phyloP scores from a whole-genome alignment of 2,329 filamentous ascomycete species.

The Venturia carpophila region DNA sequence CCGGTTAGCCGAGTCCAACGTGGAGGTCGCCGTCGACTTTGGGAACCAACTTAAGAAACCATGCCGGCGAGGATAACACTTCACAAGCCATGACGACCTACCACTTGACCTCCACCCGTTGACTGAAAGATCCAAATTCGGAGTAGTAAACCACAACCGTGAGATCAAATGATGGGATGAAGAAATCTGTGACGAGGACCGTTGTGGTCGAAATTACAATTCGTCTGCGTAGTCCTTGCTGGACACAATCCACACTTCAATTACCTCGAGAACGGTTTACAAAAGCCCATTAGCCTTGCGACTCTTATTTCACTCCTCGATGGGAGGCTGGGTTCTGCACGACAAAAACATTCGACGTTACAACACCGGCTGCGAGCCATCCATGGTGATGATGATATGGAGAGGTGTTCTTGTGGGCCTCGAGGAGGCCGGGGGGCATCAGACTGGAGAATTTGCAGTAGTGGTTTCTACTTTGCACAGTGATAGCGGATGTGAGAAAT shows the following conservation, averaged over 20 bases:
- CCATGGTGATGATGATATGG: not conserved
- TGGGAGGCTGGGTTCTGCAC: not conserved
- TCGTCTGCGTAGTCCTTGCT: not conserved
- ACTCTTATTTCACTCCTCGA: not conserved
- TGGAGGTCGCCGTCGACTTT: slow-evolving; percentile 32
- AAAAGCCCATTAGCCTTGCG: not conserved
- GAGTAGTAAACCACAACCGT: not conserved
- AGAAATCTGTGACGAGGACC: not conserved
- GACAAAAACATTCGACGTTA: not conserved
- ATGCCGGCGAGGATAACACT: slow-evolving; percentile 10
- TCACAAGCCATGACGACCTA: not conserved
- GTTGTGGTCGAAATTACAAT: not conserved
- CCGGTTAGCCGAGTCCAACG: slow-evolving; percentile 27
- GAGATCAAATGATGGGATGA: not conserved
- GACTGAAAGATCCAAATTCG: not conserved
- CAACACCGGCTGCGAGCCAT: not conserved
- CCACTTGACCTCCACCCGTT: not conserved
- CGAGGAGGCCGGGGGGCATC: not conserved
- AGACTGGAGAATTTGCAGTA: not conserved
- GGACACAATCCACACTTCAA: not conserved
- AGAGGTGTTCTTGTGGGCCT: not conserved
- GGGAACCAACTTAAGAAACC: slow-evolving; percentile 32
- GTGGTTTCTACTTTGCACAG: not conserved
- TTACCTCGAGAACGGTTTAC: not conserved
- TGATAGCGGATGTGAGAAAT: not conserved